Evolutionary conservation across 2,329 filamentous ascomycete genomes (phyloP).

Genomic region (Hypoxylon sp.): DNA sequence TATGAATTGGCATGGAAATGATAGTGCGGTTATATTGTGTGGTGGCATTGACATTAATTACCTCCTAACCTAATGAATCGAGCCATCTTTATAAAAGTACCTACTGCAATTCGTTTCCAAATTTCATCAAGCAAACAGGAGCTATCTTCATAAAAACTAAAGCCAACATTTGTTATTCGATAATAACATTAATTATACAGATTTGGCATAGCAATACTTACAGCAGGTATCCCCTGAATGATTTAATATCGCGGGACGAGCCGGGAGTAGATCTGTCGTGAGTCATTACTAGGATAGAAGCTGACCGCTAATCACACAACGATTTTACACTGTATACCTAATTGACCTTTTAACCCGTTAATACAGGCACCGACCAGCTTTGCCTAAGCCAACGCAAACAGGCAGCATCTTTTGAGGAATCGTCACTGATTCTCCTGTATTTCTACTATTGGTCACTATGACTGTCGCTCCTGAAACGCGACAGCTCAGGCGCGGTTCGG

Average conservation of each 20-base stretch:
- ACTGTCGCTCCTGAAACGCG: background rate
- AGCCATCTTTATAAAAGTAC: background rate
- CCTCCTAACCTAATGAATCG: no score
- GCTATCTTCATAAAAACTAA: background rate
- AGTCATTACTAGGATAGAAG: constrained; percentile 10
- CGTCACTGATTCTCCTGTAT: constrained; percentile 10
- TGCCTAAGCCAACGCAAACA: constrained; percentile 34
- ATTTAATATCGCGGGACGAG: background rate
- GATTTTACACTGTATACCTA: constrained; percentile 9
- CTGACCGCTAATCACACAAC: background rate
- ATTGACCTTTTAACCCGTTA: constrained; percentile 1
- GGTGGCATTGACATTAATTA: background rate
- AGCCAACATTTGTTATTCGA: background rate
- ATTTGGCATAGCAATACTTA: background rate
- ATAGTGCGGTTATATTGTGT: background rate
- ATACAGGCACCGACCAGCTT: background rate
- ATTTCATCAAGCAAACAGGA: background rate
- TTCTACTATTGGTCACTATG: background rate
- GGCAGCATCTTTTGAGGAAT: constrained; percentile 21
- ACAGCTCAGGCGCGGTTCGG: constrained; percentile 22
- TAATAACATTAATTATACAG: background rate
- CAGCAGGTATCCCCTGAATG: background rate
- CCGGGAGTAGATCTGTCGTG: constrained; percentile 3
- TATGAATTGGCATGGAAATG: background rate
- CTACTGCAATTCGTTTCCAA: background rate